Percentiles rank a stretch among this genome's conserved stretches.
These are phyloP conservation scores for Geotrichum aggregatum DNA, from an alignment of 1,139 yeast genomes.

Conservation along the genomic window DNA sequence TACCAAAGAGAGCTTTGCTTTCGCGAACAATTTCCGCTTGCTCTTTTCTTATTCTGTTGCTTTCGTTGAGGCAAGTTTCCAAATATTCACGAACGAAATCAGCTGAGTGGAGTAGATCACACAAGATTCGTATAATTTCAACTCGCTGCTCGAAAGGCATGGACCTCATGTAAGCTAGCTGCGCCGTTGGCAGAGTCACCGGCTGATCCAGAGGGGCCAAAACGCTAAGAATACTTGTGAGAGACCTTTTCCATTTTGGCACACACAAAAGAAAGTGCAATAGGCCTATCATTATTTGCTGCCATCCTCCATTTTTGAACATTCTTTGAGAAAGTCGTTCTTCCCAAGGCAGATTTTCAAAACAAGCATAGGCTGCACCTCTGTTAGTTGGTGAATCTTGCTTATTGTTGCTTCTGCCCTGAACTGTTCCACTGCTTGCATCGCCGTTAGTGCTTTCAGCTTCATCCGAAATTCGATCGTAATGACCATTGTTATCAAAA, in stretches of 20 bases:
- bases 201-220: conserved; percentile 56
- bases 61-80: conserved; percentile 64
- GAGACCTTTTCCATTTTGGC: conserved; percentile 49
- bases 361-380: conserved; percentile 54
- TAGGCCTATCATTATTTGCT: conserved; percentile 68
- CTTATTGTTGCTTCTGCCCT: conserved; percentile 23
- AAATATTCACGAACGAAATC: conserved; percentile 57
- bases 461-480: too few relatives aligned
- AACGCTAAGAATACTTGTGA: conserved; percentile 46
- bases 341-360: conserved; percentile 67
- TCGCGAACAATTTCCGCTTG: conserved; percentile 66
- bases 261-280: conserved; percentile 53
- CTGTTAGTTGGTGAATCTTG: conserved; percentile 40
- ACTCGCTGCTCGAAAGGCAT: conserved; percentile 52
- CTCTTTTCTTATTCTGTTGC: conserved; percentile 60
- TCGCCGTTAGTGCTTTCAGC: too few relatives aligned
- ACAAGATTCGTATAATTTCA: conserved; percentile 51
- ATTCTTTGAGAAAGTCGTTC: conserved; percentile 69
- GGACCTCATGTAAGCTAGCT: conserved; percentile 29
- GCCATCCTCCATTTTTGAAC: conserved; percentile 86
- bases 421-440: too few relatives aligned
- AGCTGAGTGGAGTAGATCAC: conserved; percentile 56
- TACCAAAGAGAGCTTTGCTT: conserved; percentile 47
- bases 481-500: too few relatives aligned
- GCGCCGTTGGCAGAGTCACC: conserved; percentile 51